A percentile compares a stretch with the other conserved stretches of the same genome.
Evolutionary conservation across 148 eudicot genomes (phyloP).

Genomic region (Polygonum maritimum): DNA sequence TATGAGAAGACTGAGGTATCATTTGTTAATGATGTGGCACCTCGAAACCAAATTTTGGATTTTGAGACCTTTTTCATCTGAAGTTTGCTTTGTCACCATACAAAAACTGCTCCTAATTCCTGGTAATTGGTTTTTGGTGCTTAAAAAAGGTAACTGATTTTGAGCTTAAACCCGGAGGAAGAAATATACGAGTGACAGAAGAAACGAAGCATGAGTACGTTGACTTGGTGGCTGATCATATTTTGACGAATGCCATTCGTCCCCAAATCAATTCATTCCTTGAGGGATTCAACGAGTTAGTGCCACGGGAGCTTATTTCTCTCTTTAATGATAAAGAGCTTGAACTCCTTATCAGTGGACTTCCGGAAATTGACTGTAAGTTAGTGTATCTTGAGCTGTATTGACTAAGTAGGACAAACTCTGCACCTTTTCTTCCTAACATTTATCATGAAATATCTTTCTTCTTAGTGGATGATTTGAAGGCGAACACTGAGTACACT

Average conservation of each 20-base stretch:
- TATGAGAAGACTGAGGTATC: conserved; percentile 92
- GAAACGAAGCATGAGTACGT: conserved; percentile 98
- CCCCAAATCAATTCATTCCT: conserved; percentile 96
- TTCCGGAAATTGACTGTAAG: conserved; percentile 92
- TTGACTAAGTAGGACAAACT: background rate
- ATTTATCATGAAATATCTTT: conserved; percentile 11
- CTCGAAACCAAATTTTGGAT: background rate
- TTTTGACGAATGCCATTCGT: conserved; percentile 91
- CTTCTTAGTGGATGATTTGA: conserved; percentile 88
- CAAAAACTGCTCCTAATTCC: background rate
- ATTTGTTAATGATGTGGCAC: background rate
- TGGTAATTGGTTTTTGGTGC: background rate
- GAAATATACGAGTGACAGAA: conserved; percentile 90
- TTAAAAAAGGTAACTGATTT: conserved; percentile 72
- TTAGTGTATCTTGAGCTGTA: background rate
- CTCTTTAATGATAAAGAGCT: conserved; percentile 96
- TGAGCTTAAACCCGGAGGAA: conserved; percentile 98
- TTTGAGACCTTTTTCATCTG: background rate
- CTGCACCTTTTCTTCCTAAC: background rate
- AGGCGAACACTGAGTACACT: conserved; percentile 87
- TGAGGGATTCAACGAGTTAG: conserved; percentile 85
- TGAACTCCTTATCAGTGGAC: conserved; percentile 95
- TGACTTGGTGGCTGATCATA: conserved; percentile 96
- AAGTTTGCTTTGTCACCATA: background rate
- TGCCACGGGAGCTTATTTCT: conserved; percentile 81